These are phyloP conservation scores for Grigorovia transvaalensis DNA, from an alignment of 805 yeast genomes.

Conservation along the genomic window DNA sequence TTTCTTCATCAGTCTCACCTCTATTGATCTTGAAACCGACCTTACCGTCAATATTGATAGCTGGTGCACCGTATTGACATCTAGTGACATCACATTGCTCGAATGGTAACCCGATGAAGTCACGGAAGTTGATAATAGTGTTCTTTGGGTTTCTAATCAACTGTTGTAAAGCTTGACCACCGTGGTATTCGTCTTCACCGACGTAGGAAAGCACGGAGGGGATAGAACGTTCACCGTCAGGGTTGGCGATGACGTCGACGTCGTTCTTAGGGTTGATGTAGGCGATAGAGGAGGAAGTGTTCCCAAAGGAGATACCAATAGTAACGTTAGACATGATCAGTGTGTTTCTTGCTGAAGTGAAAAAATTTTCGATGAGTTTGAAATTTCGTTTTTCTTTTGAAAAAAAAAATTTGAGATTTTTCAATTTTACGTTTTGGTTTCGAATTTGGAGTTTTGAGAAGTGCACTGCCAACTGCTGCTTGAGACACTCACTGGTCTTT, in stretches of 20 bases:
- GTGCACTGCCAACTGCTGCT: neutral
- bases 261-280: slow-evolving; percentile 73
- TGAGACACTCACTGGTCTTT: neutral
- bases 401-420: too few species aligned
- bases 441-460: too few species aligned
- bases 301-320: slow-evolving; percentile 94
- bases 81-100: slow-evolving; percentile 57
- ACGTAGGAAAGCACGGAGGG: slow-evolving; percentile 88
- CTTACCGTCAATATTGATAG: slow-evolving; percentile 40
- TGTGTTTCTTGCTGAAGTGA: neutral
- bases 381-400: neutral
- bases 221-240: slow-evolving; percentile 96
- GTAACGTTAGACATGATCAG: slow-evolving; percentile 41
- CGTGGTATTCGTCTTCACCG: slow-evolving; percentile 93
- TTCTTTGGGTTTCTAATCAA: slow-evolving; percentile 78
- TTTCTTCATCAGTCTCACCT: slow-evolving; percentile 39
- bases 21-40: slow-evolving; percentile 53
- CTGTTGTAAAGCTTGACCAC: slow-evolving; percentile 91
- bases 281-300: slow-evolving; percentile 91
- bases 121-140: slow-evolving; percentile 89
- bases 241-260: slow-evolving; percentile 96
- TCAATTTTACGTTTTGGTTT: too few species aligned
- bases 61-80: slow-evolving; percentile 45
- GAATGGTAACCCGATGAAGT: slow-evolving; percentile 70
- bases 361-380: neutral